These are phyloP conservation scores for Paramecium octaurelia DNA, from an alignment of 73 alveolate genomes.

Conservation along the genomic window DNA sequence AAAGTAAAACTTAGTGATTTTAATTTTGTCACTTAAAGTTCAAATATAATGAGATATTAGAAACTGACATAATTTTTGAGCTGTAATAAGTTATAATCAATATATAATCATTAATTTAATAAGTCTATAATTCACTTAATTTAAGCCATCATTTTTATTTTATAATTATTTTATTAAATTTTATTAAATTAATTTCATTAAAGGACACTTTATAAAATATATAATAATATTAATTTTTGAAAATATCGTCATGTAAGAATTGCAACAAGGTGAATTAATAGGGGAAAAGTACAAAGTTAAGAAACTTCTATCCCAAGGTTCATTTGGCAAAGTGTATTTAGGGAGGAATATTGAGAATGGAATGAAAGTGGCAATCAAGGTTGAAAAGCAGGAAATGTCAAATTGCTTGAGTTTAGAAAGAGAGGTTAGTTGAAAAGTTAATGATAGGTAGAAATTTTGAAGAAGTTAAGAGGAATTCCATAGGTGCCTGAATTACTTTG, in stretches of 20 bases:
- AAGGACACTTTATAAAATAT: not conserved
- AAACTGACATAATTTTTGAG: too few species aligned
- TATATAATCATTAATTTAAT: too few species aligned
- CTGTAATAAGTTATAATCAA: too few species aligned
- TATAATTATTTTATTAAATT: not conserved
- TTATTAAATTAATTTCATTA: not conserved
- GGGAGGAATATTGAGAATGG: conserved; percentile 30
- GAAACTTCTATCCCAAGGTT: conserved; percentile 27
- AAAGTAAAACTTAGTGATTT: not conserved
- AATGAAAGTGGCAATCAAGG: conserved; percentile 54
- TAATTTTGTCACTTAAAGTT: not conserved
- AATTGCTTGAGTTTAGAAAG: not conserved
- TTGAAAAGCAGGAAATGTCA: conserved; percentile 35
- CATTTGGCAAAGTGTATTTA: conserved; percentile 50
- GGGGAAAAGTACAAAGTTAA: not conserved
- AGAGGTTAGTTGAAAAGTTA: not conserved
- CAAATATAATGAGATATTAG: too few species aligned
- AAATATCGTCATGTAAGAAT: not conserved
- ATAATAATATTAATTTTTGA: not conserved
- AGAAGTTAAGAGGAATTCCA: not conserved
- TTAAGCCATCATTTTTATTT: not conserved
- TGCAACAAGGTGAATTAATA: not conserved
- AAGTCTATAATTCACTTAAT: not conserved
- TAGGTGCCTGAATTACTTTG: conserved; percentile 66
- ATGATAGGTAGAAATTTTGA: conserved; percentile 34